These are phyloP conservation scores for Tubosaeta brunneosetosa DNA, from an alignment of 768 basidiomycete species.

Conservation along the genomic window DNA sequence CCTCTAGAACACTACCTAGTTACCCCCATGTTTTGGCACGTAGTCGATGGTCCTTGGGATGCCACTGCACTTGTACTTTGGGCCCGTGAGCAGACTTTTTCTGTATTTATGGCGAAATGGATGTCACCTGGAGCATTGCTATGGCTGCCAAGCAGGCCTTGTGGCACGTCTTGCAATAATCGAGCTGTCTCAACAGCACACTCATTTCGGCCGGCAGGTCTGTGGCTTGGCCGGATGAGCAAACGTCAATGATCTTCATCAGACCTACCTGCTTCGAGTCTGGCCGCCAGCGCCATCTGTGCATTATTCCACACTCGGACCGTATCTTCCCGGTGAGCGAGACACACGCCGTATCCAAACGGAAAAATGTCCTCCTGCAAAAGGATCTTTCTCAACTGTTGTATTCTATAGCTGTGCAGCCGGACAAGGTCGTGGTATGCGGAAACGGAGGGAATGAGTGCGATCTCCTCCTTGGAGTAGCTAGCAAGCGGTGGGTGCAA, in stretches of 20 bases:
- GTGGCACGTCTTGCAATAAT: conserved; percentile 47
- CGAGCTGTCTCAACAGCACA: conserved; percentile 41
- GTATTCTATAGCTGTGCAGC: conserved; percentile 55
- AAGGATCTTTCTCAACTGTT: conserved; percentile 47
- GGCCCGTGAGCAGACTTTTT: conserved; percentile 5
- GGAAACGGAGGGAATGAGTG: conserved; percentile 48
- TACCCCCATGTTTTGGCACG: conserved; percentile 27
- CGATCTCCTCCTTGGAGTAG: conserved; percentile 49
- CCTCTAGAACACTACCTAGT: conserved; percentile 8
- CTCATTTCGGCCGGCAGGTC: conserved; percentile 69
- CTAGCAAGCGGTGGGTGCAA: conserved; percentile 48
- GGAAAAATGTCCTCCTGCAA: conserved; percentile 64
- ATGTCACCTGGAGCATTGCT: conserved; percentile 61
- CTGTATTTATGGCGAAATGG: not conserved
- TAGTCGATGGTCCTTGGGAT: conserved; percentile 51
- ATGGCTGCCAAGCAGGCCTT: conserved; percentile 62
- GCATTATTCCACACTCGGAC: conserved; percentile 47
- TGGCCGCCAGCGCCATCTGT: conserved; percentile 40
- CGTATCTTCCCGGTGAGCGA: conserved; percentile 45
- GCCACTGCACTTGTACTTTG: conserved; percentile 60
- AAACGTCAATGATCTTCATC: not conserved
- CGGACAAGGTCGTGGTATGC: conserved; percentile 62
- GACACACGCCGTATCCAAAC: conserved; percentile 64
- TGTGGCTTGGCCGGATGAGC: conserved; percentile 40
- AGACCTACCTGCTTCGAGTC: conserved; percentile 49